Evolutionary conservation across 805 yeast species (phyloP).

Genomic region (Saturnispora besseyi): DNA sequence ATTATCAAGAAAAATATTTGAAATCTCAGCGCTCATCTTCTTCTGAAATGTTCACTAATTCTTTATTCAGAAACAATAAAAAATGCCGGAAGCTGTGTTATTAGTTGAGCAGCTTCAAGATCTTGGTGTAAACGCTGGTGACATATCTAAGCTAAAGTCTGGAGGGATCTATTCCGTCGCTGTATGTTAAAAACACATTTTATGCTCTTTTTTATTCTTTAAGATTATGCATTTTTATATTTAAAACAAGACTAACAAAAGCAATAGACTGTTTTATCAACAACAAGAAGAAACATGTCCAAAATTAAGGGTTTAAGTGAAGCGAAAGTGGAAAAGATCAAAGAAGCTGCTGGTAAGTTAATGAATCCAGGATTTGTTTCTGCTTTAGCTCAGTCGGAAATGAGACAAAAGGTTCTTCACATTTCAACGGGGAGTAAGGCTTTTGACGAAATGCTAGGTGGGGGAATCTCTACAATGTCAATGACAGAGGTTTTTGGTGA

Average conservation of each 20-base stretch:
- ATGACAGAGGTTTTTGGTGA: constrained; percentile 77
- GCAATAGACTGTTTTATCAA: constrained; percentile 41
- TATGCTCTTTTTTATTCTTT: too few relatives aligned
- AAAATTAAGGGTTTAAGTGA: constrained; percentile 63
- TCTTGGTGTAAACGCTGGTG: constrained; percentile 65
- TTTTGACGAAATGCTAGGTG: constrained; percentile 60
- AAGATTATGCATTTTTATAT: too few relatives aligned
- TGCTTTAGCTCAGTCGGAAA: constrained; percentile 58
- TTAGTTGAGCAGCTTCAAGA: constrained; percentile 46
- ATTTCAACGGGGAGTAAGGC: constrained; percentile 67
- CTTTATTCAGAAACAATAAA: not conserved
- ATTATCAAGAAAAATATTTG: not conserved
- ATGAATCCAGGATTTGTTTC: constrained; percentile 63
- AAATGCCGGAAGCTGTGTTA: constrained; percentile 13
- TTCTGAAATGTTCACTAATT: not conserved
- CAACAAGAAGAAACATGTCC: constrained; percentile 55
- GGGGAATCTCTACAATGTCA: constrained; percentile 69
- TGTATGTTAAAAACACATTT: constrained; percentile 19
- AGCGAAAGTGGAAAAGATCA: constrained; percentile 65
- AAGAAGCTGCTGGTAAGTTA: constrained; percentile 62
- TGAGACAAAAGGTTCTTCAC: constrained; percentile 53
- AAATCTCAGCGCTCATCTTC: not conserved
- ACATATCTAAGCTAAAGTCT: constrained; percentile 55
- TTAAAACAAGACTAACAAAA: not conserved
- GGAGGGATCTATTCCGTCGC: constrained; percentile 62